A percentile compares a stretch with the other conserved stretches of the same genome.
These are phyloP conservation scores for Prunus salicina DNA, from an alignment of 306 rosid genomes.

Conservation along the genomic window DNA sequence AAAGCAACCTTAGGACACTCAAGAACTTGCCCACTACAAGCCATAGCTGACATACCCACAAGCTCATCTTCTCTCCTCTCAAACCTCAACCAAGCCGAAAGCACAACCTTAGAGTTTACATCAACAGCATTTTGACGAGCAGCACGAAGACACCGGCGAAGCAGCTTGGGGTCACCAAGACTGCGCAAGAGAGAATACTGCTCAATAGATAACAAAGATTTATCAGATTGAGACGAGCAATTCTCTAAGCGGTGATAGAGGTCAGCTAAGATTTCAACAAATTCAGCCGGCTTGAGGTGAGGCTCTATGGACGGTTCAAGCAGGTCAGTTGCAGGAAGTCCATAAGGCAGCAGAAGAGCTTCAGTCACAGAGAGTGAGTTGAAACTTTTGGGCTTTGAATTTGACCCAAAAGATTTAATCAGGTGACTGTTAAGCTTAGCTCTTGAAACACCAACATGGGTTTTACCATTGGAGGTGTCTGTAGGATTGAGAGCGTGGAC, in stretches of 20 bases:
- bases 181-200: slow-evolving; percentile 54
- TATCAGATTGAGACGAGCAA: slow-evolving; percentile 39
- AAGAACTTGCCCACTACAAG: slow-evolving; percentile 58
- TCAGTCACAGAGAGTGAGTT: slow-evolving; percentile 36
- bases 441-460: slow-evolving; percentile 22
- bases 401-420: slow-evolving; percentile 49
- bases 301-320: slow-evolving; percentile 70
- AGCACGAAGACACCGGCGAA: slow-evolving; percentile 57
- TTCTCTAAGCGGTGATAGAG: slow-evolving; percentile 46
- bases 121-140: slow-evolving; percentile 62
- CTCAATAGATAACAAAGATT: slow-evolving; percentile 46
- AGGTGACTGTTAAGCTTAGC: slow-evolving; percentile 38
- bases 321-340: slow-evolving; percentile 53
- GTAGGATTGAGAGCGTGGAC: slow-evolving; percentile 65
- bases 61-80: slow-evolving; percentile 86
- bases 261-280: slow-evolving; percentile 54
- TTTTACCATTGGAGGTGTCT: slow-evolving; percentile 39
- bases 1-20: slow-evolving; percentile 78
- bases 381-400: slow-evolving; percentile 56
- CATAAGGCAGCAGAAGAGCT: slow-evolving; percentile 39
- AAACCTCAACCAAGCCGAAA: slow-evolving; percentile 69
- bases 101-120: slow-evolving; percentile 61
- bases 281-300: slow-evolving; percentile 53
- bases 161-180: slow-evolving; percentile 62
- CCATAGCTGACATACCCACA: slow-evolving; percentile 50